Base-by-base conservation (phyloP, 2,329 filamentous ascomycete genomes). In the Pseudocercospora eumusae region DNA sequence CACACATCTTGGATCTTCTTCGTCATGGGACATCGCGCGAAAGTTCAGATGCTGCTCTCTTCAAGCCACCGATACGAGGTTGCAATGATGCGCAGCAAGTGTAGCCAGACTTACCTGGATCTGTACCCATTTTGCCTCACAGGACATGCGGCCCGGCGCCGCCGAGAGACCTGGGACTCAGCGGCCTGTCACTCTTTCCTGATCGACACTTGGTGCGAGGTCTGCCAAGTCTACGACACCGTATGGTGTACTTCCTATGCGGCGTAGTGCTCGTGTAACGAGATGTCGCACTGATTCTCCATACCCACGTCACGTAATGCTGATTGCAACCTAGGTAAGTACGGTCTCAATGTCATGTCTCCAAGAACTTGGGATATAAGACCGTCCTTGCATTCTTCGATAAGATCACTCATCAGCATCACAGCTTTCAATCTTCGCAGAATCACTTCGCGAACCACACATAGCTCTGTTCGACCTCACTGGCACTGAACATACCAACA, bases 401-500 rank as follows among this genome's bases (percentile, higher is more conserved):
- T 2, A 40, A 40, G 36, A 8, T 8, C 36, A 40, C n/a, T 40
- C 36, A 40, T 33, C 31, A 13, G 15, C 36, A 40, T 40, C 15
- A 40, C 36, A 4, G 1, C 36, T 40, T 40, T 15, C 2, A 40
- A 6, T 5, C 15, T n/a, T n/a, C 18, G 10, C 15, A 20, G 40
- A 18, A 27, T 1, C 13, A 40, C 13, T 18, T 40, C 36, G 3
- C 36, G 36, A 40, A 40, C 7, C 6, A n/a, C 36, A 40, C 5
- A 4, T 15, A 6, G 36, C 36, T 40, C 4, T n/a, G 6, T 40
- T 2, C 3, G 15, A 40, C 15, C 15, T 40, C 36, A 40, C 6
- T 15, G 36, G 4, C 36, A 6, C 5, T 40, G 47, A 59, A 28
- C 54, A 54, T 45, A 60, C 45, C 63, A 73, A 60, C 13, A 72